Evolutionary conservation across 331 rosid species (phyloP).

Genomic region (Quercus tomentella): DNA sequence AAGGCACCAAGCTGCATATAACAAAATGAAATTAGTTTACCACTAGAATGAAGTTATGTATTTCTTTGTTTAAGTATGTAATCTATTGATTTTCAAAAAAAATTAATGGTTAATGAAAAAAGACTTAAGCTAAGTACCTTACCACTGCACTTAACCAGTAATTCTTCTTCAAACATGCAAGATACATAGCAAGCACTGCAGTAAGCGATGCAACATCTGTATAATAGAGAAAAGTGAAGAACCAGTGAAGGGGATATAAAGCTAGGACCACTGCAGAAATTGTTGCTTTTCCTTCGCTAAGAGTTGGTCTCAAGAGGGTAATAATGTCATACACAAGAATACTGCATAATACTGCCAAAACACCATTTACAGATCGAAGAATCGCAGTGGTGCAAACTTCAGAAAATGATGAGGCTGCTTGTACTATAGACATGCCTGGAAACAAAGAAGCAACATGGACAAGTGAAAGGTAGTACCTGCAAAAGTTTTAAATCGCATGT

Average conservation of each 20-base stretch:
- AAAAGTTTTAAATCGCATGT: conserved; percentile 28
- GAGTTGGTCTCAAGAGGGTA: conserved; percentile 64
- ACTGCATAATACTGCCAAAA: conserved; percentile 67
- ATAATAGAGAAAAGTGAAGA: conserved; percentile 88
- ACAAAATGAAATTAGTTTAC: conserved; percentile 5
- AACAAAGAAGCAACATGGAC: conserved; percentile 88
- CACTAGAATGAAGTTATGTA: too few relatives aligned
- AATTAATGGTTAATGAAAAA: neutral
- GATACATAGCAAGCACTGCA: conserved; percentile 82
- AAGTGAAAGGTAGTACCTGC: conserved; percentile 97
- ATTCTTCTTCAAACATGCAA: conserved; percentile 68
- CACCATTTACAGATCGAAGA: conserved; percentile 73
- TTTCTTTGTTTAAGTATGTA: neutral
- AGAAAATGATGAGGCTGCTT: conserved; percentile 47
- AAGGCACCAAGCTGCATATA: conserved; percentile 61
- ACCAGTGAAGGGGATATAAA: conserved; percentile 90
- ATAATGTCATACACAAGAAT: conserved; percentile 60
- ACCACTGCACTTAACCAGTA: conserved; percentile 92
- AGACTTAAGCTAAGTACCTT: conserved; percentile 21
- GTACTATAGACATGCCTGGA: conserved; percentile 53
- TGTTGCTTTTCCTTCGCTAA: conserved; percentile 56
- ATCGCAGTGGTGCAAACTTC: conserved; percentile 55
- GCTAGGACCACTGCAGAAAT: conserved; percentile 61
- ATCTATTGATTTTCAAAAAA: neutral
- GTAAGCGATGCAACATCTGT: conserved; percentile 88